These are phyloP conservation scores for Fusarium euwallaceae DNA, from an alignment of 2,329 filamentous ascomycete species.

Conservation along the genomic window DNA sequence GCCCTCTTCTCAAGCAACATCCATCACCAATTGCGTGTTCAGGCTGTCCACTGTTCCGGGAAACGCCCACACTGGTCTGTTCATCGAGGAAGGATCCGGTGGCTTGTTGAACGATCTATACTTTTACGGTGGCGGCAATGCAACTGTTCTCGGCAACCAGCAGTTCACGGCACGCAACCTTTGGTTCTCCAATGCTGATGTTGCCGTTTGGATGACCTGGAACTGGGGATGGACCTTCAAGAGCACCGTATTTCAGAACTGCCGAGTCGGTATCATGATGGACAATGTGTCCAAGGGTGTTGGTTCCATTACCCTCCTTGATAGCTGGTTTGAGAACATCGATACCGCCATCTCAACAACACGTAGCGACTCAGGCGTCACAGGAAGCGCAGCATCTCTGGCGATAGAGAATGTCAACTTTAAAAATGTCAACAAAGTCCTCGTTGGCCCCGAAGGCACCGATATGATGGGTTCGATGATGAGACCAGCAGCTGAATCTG, in stretches of 20 bases:
- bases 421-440: constrained; percentile 48
- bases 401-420: constrained; percentile 64
- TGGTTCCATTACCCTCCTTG: constrained; percentile 80
- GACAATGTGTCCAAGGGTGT: constrained; percentile 67
- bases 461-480: constrained; percentile 32
- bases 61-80: constrained; percentile 68
- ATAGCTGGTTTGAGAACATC: constrained; percentile 78
- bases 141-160: constrained; percentile 71
- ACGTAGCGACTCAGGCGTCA: constrained; percentile 49
- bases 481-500: constrained; percentile 13
- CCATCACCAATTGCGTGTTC: constrained; percentile 70
- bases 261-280: constrained; percentile 76
- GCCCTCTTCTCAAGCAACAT: constrained; percentile 75
- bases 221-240: constrained; percentile 84
- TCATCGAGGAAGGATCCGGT: constrained; percentile 74
- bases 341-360: constrained; percentile 77
- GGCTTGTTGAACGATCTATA: constrained; percentile 77
- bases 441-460: constrained; percentile 35
- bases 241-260: constrained; percentile 72
- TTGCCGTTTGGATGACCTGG: constrained; percentile 80
- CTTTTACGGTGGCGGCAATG: constrained; percentile 77
- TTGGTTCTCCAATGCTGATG: constrained; percentile 73
- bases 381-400: constrained; percentile 57
- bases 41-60: constrained; percentile 60
- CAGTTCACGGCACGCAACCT: constrained; percentile 80